Conservation (phyloP, 2,329 filamentous ascomycete genomes). For the Botrytis sinoallii region DNA sequence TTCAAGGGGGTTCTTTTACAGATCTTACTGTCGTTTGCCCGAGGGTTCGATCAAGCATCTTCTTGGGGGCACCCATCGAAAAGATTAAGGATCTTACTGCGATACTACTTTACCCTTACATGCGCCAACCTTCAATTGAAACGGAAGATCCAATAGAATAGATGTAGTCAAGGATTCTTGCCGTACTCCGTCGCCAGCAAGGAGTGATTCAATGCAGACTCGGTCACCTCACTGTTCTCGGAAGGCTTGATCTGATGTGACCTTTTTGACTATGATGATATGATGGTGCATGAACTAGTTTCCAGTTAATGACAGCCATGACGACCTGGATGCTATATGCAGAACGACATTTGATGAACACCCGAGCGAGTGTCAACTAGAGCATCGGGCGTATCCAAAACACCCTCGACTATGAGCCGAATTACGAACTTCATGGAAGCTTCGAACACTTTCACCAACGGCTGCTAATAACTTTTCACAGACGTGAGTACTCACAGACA, state of each 20-base stretch:
- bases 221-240: background rate
- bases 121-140: background rate
- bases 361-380: background rate
- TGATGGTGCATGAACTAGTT: background rate
- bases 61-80: background rate
- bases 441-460: background rate
- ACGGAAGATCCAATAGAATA: background rate
- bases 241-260: background rate
- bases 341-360: background rate
- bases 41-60: background rate
- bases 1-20: background rate
- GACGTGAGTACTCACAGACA: background rate
- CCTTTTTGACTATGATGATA: background rate
- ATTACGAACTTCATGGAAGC: background rate
- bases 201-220: background rate
- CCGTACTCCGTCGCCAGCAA: background rate
- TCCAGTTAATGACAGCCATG: background rate
- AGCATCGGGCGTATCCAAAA: background rate
- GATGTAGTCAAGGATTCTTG: background rate
- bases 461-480: background rate
- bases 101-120: background rate
- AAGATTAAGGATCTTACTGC: background rate
- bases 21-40: background rate
- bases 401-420: background rate
- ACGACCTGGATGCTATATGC: background rate